These are phyloP conservation scores for Aureobasidium sp. DNA, from an alignment of 2,329 filamentous ascomycete species.

Conservation along the genomic window DNA sequence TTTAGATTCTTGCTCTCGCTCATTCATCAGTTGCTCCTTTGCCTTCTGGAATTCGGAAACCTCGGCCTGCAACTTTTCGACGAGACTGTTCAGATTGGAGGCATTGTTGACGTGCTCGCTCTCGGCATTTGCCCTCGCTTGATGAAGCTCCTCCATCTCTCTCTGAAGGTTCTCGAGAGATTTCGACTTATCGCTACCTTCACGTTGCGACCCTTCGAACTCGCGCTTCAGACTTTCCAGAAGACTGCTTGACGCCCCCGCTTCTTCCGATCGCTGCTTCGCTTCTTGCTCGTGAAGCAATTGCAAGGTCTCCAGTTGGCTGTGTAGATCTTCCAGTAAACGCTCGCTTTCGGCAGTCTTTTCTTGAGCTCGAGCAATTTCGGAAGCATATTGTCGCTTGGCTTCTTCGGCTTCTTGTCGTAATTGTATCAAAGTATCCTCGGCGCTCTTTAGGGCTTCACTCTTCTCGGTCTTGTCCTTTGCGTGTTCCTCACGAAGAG, in stretches of 20 bases:
- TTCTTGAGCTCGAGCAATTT: neutral
- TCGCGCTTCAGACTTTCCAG: constrained; percentile 13
- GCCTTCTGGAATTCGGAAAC: constrained; percentile 6
- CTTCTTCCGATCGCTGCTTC: constrained; percentile 5
- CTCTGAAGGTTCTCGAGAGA: constrained; percentile 15
- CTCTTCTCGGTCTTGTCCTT: neutral
- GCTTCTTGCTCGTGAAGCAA: neutral
- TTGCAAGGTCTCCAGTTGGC: neutral
- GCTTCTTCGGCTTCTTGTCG: neutral
- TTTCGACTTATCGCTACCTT: constrained; percentile 16
- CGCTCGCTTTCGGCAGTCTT: constrained; percentile 2
- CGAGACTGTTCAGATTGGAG: neutral
- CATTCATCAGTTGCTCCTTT: neutral
- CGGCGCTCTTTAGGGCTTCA: neutral
- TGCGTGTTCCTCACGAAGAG: neutral
- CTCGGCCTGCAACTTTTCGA: constrained; percentile 7
- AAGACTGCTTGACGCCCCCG: neutral
- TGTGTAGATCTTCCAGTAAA: neutral
- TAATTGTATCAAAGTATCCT: neutral
- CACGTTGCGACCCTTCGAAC: constrained; percentile 14
- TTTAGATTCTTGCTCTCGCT: constrained; percentile 8
- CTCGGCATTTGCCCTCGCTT: neutral
- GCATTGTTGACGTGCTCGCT: constrained; percentile 6
- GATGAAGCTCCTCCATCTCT: constrained; percentile 13
- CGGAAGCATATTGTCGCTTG: neutral